Evolutionary conservation across 2,329 filamentous ascomycete species (phyloP), one percentile per base, ranked within the genome.

Genomic region (Graphilbum ipis-grandicollis): DNA sequence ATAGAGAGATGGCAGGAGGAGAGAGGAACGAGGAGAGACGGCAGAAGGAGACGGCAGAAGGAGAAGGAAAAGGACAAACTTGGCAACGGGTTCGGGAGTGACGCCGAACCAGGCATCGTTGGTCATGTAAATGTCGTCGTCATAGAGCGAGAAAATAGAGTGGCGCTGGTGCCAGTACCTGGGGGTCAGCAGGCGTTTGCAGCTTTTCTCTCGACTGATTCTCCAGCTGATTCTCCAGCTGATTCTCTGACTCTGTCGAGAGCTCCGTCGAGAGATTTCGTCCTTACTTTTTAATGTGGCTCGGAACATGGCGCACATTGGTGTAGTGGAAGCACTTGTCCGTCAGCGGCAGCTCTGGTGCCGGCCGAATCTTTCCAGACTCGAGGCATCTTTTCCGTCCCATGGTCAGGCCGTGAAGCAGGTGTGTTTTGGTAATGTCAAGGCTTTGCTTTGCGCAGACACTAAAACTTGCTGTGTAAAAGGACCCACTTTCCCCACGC

Each of bases 91-190:
- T 55, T 98, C 88, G 13, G 90, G 86, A 0, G 92, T 98, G 8
- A 96, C 86, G 38, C 86, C 90, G 54, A 90, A 98, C 90, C 90
- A 98, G 37, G 85, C 80, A 57, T 88, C 79, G 53, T 93, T 77
- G 0, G 92, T 98, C 66, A 98, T 74, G 63, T 75, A 79, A 46
- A 98, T 70, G 38, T 85, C 88, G 40, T 86, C 69, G 52, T 94
- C 79, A 52, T 94, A 98, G 47, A 68, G 69, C 14, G 78, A 77
- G 58, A 93, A 98, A 45, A 98, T 81, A 36, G 75, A 78, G 54
- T 90, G 77, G 41, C 90, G 73, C 51, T 96, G 86, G 14, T 78
- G 67, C 72, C 83, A 98, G 57, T 98, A 98, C 54, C 85, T 92
- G 21, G n/a, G 21, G 29, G 4, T 39, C 13, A 17, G 39, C 3